A percentile compares a stretch with the other conserved stretches of the same genome.
Conservation (phyloP, 208 protist genomes). For the Giardia muris region DNA sequence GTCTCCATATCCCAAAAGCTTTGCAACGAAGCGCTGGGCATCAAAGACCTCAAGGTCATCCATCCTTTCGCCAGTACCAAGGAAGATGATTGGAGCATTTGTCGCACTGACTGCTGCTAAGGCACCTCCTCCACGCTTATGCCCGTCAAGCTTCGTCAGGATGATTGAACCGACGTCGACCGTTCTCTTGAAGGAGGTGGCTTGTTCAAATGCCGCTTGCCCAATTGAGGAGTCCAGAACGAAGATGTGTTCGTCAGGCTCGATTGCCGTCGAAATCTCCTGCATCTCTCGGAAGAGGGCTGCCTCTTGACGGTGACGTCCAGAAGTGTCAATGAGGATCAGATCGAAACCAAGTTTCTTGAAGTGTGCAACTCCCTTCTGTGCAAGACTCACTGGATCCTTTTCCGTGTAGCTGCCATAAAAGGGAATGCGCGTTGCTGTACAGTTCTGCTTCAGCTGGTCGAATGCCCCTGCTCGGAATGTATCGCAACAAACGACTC, state of each 20-base stretch:
- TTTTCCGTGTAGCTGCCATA: slow-evolving; percentile 38
- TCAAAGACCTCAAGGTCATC: slow-evolving; percentile 40
- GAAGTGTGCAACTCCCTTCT: slow-evolving; percentile 34
- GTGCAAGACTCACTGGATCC: slow-evolving; percentile 41
- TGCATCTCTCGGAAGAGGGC: slow-evolving; percentile 44
- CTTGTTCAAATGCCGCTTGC: slow-evolving; percentile 35
- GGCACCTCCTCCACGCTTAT: slow-evolving; percentile 37
- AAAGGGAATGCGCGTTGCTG: slow-evolving; percentile 31
- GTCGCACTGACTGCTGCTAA: slow-evolving; percentile 40
- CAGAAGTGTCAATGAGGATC: slow-evolving; percentile 47
- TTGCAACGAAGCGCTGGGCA: slow-evolving; percentile 31
- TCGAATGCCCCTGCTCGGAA: slow-evolving; percentile 45
- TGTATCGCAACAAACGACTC: slow-evolving; percentile 46
- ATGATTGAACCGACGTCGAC: slow-evolving; percentile 41
- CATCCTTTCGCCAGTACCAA: slow-evolving; percentile 42
- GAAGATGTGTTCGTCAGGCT: slow-evolving; percentile 40
- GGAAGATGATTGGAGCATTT: slow-evolving; percentile 42
- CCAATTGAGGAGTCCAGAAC: slow-evolving; percentile 44
- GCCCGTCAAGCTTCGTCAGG: slow-evolving; percentile 45
- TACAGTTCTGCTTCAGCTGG: slow-evolving; percentile 42
- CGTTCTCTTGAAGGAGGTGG: slow-evolving; percentile 34
- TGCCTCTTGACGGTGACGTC: slow-evolving; percentile 41
- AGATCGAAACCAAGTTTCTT: slow-evolving; percentile 35
- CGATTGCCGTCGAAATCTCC: slow-evolving; percentile 22
- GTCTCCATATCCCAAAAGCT: slow-evolving; percentile 39